Evolutionary conservation across 805 yeast species (phyloP), one percentile per base, ranked within the genome.

Genomic region (Tetrapisispora iriomotensis): DNA sequence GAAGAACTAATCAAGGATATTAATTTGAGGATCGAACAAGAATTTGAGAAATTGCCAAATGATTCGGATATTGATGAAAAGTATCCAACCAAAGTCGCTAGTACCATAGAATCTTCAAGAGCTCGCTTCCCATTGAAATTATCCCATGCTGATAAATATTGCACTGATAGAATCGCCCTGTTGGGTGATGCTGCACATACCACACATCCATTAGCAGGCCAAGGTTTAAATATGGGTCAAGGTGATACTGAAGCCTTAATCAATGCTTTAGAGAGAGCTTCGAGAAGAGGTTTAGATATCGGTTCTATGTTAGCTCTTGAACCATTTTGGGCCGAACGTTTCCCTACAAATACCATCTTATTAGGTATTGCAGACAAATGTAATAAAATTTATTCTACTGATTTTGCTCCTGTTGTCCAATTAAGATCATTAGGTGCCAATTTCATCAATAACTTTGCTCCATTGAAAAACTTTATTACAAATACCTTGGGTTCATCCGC

Each of bases 171-270:
- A 48, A 72, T 90, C 23, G 97, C 96, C 0, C 65, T 92, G n/a
- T 83, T 90, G 8, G 98, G 98, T 20, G 98, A 92, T 62, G 97
- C 98, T 1, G 97, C 97, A 0, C 98, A 92, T 52, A 82, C 96
- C 0, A 85, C 95, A 1, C 97, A 92, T 58, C 98, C 98, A 2
- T 68, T 92, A 43, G 96, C 96, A 4, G 98, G 98, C 8, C 98
- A 92, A 62, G 98, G 98, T 20, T 71, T 92, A 41, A 92, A 92
- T 60, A 87, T 90, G 95, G 98, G 98, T 17, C 96, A 88, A 59
- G 79, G 82, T 21, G 98, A 92, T 57, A 96, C 85, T 2, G 77
- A 79, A 42, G 66, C 79, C 2, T 67, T 92, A 23, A 77, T 80
- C 1, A 64, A 56, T 2, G 83, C 90, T 0, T 53, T 92, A 21